Evolutionary conservation across 495 filamentous ascomycete species (phyloP).

Genomic region (Hypoxylon trugodes): DNA sequence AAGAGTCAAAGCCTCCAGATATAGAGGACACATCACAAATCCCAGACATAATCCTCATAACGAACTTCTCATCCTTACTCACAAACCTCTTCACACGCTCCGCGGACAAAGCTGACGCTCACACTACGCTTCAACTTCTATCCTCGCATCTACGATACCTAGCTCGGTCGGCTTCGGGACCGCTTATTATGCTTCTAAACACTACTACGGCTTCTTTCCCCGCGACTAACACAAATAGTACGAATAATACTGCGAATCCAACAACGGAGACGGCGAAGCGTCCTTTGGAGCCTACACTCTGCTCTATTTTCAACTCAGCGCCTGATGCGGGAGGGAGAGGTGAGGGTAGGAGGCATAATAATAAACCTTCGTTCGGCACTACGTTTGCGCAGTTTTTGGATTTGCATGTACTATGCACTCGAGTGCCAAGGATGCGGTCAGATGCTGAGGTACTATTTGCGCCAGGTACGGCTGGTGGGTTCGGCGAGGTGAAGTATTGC

Average conservation of each 20-base stretch:
- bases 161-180: slow-evolving; percentile 34
- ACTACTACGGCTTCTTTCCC: slow-evolving; percentile 38
- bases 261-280: not conserved
- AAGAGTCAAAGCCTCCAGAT: not conserved
- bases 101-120: slow-evolving; percentile 43
- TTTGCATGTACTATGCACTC: slow-evolving; percentile 54
- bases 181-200: slow-evolving; percentile 56
- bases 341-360: slow-evolving; percentile 8
- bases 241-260: not conserved
- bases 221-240: not conserved
- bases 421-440: slow-evolving; percentile 40
- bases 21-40: slow-evolving; percentile 1
- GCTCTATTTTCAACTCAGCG: slow-evolving; percentile 48
- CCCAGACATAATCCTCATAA: slow-evolving; percentile 54
- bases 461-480: not conserved
- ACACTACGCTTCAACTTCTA: slow-evolving; percentile 46
- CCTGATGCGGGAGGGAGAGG: not conserved
- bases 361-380: slow-evolving; percentile 53
- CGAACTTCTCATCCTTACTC: slow-evolving; percentile 51
- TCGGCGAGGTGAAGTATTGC: slow-evolving; percentile 9
- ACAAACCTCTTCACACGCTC: slow-evolving; percentile 51
- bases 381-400: slow-evolving; percentile 56
- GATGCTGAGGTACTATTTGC: slow-evolving; percentile 31
- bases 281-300: slow-evolving; percentile 43
- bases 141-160: slow-evolving; percentile 46